A percentile compares a stretch with the other conserved stretches of the same genome.
These are phyloP conservation scores for Fusarium tuaranense DNA, from an alignment of 2,329 filamentous ascomycete species.

Conservation along the genomic window DNA sequence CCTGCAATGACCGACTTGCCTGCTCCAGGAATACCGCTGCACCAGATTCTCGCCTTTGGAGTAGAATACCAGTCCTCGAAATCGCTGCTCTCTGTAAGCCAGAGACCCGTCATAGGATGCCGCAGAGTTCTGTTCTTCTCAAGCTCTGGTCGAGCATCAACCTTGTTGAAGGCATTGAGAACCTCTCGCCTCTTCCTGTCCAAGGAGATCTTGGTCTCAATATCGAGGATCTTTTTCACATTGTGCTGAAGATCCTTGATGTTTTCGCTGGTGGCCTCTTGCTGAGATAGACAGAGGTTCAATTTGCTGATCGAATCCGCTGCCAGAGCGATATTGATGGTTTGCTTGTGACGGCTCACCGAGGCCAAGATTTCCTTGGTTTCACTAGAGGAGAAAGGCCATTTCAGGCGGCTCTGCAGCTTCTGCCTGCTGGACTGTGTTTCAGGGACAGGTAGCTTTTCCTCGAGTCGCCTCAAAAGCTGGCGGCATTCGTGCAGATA, in stretches of 20 bases:
- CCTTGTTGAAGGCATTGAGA: constrained; percentile 2
- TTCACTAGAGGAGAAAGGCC: constrained; percentile 10
- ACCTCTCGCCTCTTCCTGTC: background rate
- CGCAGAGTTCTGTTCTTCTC: background rate
- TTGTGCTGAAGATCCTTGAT: background rate
- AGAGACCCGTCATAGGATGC: constrained; percentile 9
- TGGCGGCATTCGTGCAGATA: constrained; percentile 9
- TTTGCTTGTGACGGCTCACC: constrained; percentile 8
- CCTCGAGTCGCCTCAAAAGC: background rate
- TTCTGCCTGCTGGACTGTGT: background rate
- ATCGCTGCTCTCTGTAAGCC: constrained; percentile 1
- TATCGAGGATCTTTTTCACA: constrained; percentile 5
- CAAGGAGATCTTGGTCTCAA: background rate
- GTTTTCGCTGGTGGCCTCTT: background rate
- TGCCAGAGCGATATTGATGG: constrained; percentile 2
- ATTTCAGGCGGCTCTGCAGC: constrained; percentile 3
- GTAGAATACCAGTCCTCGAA: constrained; percentile 1
- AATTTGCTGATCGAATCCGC: constrained; percentile 4
- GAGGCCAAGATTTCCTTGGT: background rate
- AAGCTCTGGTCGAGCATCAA: background rate
- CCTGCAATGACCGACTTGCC: constrained; percentile 13
- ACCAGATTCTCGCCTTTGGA: background rate
- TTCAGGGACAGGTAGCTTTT: background rate
- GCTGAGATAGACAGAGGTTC: background rate
- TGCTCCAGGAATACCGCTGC: constrained; percentile 17